These are phyloP conservation scores for Leucogyrophana mollusca DNA, from an alignment of 768 basidiomycete genomes.

Conservation along the genomic window DNA sequence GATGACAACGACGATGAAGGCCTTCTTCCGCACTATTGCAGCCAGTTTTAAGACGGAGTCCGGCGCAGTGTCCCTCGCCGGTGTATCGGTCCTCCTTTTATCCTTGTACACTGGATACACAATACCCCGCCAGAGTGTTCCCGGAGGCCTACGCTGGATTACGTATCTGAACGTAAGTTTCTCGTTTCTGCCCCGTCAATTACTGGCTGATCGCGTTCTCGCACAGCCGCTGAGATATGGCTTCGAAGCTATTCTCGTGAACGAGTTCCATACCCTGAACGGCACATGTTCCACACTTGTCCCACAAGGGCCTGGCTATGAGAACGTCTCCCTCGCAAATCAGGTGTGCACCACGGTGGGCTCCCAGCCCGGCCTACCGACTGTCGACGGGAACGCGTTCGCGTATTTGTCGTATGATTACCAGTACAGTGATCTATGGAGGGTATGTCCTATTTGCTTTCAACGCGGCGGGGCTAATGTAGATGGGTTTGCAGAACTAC, in stretches of 20 bases:
- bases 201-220: slow-evolving; percentile 35
- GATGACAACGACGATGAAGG: slow-evolving; percentile 64
- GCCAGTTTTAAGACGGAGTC: slow-evolving; percentile 53
- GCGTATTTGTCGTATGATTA: slow-evolving; percentile 30
- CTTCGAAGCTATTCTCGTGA: slow-evolving; percentile 35
- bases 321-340: slow-evolving; percentile 29
- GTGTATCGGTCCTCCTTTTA: slow-evolving; percentile 34
- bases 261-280: slow-evolving; percentile 45
- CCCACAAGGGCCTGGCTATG: slow-evolving; percentile 34
- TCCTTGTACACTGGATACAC: slow-evolving; percentile 44
- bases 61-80: slow-evolving; percentile 39
- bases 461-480: slow-evolving; percentile 6
- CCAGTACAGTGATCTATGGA: slow-evolving; percentile 29
- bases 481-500: slow-evolving; percentile 26
- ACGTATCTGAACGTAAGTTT: slow-evolving; percentile 19
- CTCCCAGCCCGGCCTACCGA: slow-evolving; percentile 35
- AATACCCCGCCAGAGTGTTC: slow-evolving; percentile 19
- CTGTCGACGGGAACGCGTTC: slow-evolving; percentile 44
- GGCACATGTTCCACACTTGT: slow-evolving; percentile 34
- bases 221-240: slow-evolving; percentile 31
- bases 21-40: slow-evolving; percentile 68
- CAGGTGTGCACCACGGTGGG: slow-evolving; percentile 45
- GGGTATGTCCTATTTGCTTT: slow-evolving; percentile 28
- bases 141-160: slow-evolving; percentile 16
- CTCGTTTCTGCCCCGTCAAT: slow-evolving; percentile 26